Percentiles rank a stretch among this genome's conserved stretches.
Conservation (phyloP, 2,329 filamentous ascomycete species). For the Beauveria rudraprayagi region DNA sequence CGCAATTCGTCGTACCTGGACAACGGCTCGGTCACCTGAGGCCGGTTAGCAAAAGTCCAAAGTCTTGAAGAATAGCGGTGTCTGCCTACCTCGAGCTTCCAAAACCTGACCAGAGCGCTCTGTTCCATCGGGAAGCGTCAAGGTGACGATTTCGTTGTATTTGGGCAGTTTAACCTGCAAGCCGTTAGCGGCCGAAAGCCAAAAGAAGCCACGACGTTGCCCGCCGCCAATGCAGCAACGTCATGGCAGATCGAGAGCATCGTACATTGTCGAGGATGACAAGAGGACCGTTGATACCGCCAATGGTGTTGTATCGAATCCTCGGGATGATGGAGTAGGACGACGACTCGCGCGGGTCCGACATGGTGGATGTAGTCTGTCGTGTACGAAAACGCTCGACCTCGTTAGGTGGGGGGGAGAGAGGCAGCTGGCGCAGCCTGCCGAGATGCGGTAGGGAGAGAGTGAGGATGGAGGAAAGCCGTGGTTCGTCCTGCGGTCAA, state of each 20-base stretch:
- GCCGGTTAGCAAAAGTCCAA: slow-evolving; percentile 15
- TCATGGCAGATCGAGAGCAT: neutral
- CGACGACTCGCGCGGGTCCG: slow-evolving; percentile 50
- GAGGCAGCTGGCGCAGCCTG: slow-evolving; percentile 9
- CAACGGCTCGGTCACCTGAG: slow-evolving; percentile 81
- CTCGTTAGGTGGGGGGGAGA: slow-evolving; percentile 5
- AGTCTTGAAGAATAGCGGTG: slow-evolving; percentile 15
- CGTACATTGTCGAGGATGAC: slow-evolving; percentile 92
- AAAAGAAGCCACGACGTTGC: neutral
- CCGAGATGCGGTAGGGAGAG: neutral
- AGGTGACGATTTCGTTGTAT: slow-evolving; percentile 95
- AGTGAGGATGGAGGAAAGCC: neutral
- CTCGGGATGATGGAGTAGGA: slow-evolving; percentile 53
- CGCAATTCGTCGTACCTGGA: slow-evolving; percentile 59
- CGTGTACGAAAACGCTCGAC: slow-evolving; percentile 12
- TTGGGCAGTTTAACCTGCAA: slow-evolving; percentile 87
- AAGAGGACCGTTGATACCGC: slow-evolving; percentile 94
- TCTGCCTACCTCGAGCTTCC: slow-evolving; percentile 77
- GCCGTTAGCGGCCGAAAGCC: slow-evolving; percentile 4
- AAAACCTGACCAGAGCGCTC: slow-evolving; percentile 91
- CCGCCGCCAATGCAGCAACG: neutral
- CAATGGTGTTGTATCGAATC: slow-evolving; percentile 95
- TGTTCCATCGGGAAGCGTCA: slow-evolving; percentile 92
- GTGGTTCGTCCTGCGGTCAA: slow-evolving; percentile 8
- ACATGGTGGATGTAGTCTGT: slow-evolving; percentile 29